These are phyloP conservation scores for Apiotrichum siamense DNA, from an alignment of 1,284 basidiomycete species.

Conservation along the genomic window DNA sequence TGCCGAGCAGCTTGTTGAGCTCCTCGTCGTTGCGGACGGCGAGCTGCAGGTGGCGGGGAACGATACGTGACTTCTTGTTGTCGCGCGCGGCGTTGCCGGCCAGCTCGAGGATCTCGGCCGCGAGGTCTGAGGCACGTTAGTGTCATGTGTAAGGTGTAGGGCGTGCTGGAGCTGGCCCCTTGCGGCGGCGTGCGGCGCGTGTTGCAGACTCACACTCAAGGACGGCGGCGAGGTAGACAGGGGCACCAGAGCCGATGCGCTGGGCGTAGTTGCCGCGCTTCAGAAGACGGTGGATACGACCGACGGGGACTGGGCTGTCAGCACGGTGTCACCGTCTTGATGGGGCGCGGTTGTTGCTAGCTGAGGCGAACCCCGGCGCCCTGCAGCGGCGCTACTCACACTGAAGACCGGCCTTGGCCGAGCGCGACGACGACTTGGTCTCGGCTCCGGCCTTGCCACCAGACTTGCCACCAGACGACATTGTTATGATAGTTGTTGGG, in stretches of 20 bases:
- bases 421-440: slow-evolving; percentile 62
- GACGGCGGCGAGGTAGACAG: slow-evolving; percentile 73
- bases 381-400: slow-evolving; percentile 29
- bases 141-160: no score
- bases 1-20: slow-evolving; percentile 55
- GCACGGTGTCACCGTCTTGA: slow-evolving; percentile 6
- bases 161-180: no score
- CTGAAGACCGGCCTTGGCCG: slow-evolving; percentile 76
- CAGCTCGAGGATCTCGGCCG: slow-evolving; percentile 80
- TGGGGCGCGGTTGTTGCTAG: background rate
- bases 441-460: slow-evolving; percentile 51
- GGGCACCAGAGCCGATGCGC: slow-evolving; percentile 52
- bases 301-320: slow-evolving; percentile 61
- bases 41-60: slow-evolving; percentile 83
- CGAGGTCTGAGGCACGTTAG: slow-evolving; percentile 53
- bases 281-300: slow-evolving; percentile 78
- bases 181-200: no score
- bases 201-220: slow-evolving; percentile 39
- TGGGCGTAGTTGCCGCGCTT: slow-evolving; percentile 81
- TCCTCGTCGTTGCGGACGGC: slow-evolving; percentile 85
- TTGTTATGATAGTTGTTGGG: slow-evolving; percentile 43
- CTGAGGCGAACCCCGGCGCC: no score
- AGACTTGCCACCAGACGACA: slow-evolving; percentile 53
- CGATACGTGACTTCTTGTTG: slow-evolving; percentile 73
- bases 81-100: slow-evolving; percentile 67